Base-by-base conservation (phyloP, 495 filamentous ascomycete genomes). In the Xylona heveae region DNA sequence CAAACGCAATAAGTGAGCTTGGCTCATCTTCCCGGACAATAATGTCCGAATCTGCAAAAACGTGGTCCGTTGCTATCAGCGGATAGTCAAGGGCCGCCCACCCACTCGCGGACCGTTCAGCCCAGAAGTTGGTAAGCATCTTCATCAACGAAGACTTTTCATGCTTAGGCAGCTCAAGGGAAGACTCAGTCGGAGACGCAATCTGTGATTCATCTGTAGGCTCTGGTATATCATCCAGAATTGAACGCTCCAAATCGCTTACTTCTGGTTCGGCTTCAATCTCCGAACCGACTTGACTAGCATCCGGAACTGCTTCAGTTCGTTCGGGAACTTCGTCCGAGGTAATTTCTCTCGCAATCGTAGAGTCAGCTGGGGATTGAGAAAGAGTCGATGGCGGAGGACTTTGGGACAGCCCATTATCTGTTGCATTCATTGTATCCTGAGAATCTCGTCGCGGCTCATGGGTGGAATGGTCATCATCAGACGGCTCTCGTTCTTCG, bases 1-100 rank as follows among this genome's bases (percentile, higher is more conserved):
- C 81, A 50, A 95, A 85, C 1, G 88, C 84, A 28, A 99, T 81
- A 17, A 99, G 58, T 4, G 88, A 95, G 51, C 83, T 93, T 2
- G 88, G 90, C 50, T 99, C 88, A 48, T 95, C 88, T 46, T 99
- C 88, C 7, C 83, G 72, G 34, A 99, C 80, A 34, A 99, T 88
- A 33, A 99, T 78, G 52, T 95, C 80, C n/a, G 81, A 90, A 53
- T 99, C 90, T 18, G 79, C 79, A 47, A 93, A 95, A 27, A 95
- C 78, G 48, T 99, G 88, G 49, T 95, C 90, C 25, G 68, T 74
- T 9, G 76, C 64, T 42, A 31, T 19, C 36, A 93, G 61, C 7
- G 90, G 90, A 44, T 95, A 99, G 15, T 95, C 90, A 16, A 99
- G 62, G 17, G 74, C 68, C n/a, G 78, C 61, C 90, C 90, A 99